phyloP scores from a whole-genome alignment of 1,284 basidiomycete genomes.

The Ceratobasidium sp. region DNA sequence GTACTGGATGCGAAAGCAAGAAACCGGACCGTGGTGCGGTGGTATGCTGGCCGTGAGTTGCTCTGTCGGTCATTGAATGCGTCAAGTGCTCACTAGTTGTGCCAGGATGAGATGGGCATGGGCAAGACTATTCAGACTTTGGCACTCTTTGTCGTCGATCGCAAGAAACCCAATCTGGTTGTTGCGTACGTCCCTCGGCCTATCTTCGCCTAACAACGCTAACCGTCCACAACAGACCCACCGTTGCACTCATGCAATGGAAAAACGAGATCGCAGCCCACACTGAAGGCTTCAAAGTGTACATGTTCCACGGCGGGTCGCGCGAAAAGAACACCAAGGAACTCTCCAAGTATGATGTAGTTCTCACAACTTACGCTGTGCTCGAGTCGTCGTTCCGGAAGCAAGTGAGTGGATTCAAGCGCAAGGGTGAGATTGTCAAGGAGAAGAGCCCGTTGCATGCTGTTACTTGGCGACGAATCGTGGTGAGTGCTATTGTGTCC shows the following conservation, averaged over 20 bases:
- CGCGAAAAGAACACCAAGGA: conserved; percentile 71
- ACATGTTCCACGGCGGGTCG: conserved; percentile 91
- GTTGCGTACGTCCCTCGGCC: conserved; percentile 72
- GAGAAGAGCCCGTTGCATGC: conserved; percentile 89
- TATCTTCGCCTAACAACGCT: neutral
- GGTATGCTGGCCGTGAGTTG: conserved; percentile 87
- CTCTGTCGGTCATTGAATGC: conserved; percentile 44
- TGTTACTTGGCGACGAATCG: conserved; percentile 86
- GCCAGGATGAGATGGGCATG: conserved; percentile 94
- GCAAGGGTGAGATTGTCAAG: conserved; percentile 85
- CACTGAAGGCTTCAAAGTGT: conserved; percentile 76
- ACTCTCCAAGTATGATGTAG: conserved; percentile 86
- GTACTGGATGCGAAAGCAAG: conserved; percentile 96
- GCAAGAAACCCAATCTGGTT: conserved; percentile 85
- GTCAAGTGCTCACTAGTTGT: neutral
- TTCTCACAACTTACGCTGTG: conserved; percentile 57
- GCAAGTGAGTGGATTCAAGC: conserved; percentile 91
- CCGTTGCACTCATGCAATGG: conserved; percentile 99
- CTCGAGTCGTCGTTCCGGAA: conserved; percentile 75
- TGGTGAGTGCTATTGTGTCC: conserved; percentile 59
- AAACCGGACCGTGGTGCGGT: conserved; percentile 86
- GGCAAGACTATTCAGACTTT: conserved; percentile 99
- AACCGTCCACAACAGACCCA: conserved; percentile 66
- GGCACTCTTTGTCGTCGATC: conserved; percentile 83
- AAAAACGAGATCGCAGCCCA: conserved; percentile 91